Conservation (phyloP, 2,329 filamentous ascomycete species). For the Paraphaeosphaeria minitans region DNA sequence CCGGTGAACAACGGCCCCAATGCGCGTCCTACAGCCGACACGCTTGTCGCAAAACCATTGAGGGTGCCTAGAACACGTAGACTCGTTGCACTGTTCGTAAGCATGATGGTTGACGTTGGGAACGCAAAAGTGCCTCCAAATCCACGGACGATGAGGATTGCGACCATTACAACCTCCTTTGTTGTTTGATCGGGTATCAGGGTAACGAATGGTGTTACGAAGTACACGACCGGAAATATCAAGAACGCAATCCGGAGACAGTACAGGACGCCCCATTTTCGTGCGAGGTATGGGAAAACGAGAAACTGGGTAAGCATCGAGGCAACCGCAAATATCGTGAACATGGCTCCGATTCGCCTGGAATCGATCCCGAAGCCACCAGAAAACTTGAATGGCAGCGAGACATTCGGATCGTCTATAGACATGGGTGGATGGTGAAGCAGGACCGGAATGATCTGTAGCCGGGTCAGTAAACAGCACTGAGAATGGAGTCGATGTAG, state of each 20-base stretch:
- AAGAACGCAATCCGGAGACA: constrained; percentile 73
- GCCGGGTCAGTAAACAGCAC: constrained; percentile 12
- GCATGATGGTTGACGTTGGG: constrained; percentile 84
- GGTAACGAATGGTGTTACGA: constrained; percentile 80
- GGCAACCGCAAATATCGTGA: constrained; percentile 79
- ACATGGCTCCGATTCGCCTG: constrained; percentile 80
- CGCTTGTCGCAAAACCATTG: constrained; percentile 86
- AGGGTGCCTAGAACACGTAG: constrained; percentile 81
- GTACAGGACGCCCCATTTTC: constrained; percentile 72
- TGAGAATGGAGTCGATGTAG: not conserved
- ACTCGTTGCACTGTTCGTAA: constrained; percentile 83
- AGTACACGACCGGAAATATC: constrained; percentile 75
- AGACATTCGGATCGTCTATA: constrained; percentile 59
- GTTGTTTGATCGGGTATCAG: constrained; percentile 58
- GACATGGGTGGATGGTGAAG: constrained; percentile 72
- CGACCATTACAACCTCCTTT: constrained; percentile 66
- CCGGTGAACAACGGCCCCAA: constrained; percentile 77
- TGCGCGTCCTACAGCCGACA: constrained; percentile 80
- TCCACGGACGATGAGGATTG: constrained; percentile 74
- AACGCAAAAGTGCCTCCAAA: constrained; percentile 82
- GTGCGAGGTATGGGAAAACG: constrained; percentile 77
- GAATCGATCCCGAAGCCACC: constrained; percentile 79
- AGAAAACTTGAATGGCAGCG: constrained; percentile 78
- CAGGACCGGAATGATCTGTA: constrained; percentile 76
- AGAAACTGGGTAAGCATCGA: constrained; percentile 86